These are phyloP conservation scores for Calocybe indica DNA, from an alignment of 768 basidiomycete genomes.

Conservation along the genomic window DNA sequence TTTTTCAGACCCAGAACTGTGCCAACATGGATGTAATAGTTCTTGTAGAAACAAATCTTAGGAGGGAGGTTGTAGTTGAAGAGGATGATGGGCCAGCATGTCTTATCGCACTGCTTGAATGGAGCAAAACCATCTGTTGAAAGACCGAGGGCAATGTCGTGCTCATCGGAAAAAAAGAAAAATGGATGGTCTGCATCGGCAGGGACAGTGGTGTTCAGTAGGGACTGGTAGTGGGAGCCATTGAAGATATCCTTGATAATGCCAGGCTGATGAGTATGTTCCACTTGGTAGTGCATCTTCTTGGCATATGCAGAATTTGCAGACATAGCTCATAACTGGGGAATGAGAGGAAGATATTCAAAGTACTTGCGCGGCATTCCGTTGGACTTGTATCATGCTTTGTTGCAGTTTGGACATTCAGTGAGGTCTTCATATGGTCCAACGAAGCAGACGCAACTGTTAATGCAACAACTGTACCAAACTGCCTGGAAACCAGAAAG, in stretches of 20 bases:
- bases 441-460: constrained; percentile 32
- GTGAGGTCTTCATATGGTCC: constrained; percentile 20
- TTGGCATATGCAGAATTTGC: neutral
- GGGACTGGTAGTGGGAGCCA: neutral
- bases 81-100: constrained; percentile 32
- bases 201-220: neutral
- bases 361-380: constrained; percentile 14
- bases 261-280: neutral
- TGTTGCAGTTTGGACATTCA: constrained; percentile 29
- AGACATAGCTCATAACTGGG: neutral
- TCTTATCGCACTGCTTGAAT: constrained; percentile 20
- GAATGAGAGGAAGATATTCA: neutral
- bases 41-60: constrained; percentile 22
- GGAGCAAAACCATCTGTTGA: constrained; percentile 10
- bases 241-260: neutral
- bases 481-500: constrained; percentile 26
- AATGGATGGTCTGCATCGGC: neutral
- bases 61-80: constrained; percentile 25
- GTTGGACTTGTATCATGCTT: constrained; percentile 16
- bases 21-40: constrained; percentile 26
- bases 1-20: constrained; percentile 35
- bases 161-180: neutral
- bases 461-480: constrained; percentile 33
- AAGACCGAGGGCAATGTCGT: neutral
- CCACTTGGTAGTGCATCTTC: neutral